phyloP scores from a whole-genome alignment of 140 eudicot genomes.

The Bidens hawaiensis region DNA sequence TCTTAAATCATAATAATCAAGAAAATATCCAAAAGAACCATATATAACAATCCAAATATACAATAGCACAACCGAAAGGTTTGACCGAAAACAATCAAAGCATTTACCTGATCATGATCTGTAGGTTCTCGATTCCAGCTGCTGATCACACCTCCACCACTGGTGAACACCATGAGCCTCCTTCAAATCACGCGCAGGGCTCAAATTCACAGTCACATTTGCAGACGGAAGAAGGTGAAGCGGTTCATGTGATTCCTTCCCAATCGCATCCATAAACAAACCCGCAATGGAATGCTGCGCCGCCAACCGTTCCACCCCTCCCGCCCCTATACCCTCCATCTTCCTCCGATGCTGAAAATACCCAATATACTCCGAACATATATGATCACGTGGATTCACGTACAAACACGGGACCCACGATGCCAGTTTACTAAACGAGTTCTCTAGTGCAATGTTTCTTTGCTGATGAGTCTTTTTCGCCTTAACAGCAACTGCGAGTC shows the following conservation, averaged over 20 bases:
- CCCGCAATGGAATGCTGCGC: constrained; percentile 77
- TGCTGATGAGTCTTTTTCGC: constrained; percentile 32
- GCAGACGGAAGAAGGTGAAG: constrained; percentile 83
- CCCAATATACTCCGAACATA: constrained; percentile 84
- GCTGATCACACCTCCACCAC: constrained; percentile 74
- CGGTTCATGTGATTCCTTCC: constrained; percentile 68
- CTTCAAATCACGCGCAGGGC: constrained; percentile 50
- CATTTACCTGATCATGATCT: constrained; percentile 5
- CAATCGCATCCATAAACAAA: constrained; percentile 55
- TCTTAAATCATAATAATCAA: background rate
- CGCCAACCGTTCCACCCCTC: constrained; percentile 63
- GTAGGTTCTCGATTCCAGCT: constrained; percentile 42
- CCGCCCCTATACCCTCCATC: constrained; percentile 80
- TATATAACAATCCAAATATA: background rate
- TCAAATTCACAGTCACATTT: constrained; percentile 42
- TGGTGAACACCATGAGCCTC: constrained; percentile 90
- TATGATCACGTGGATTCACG: constrained; percentile 77
- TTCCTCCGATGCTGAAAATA: constrained; percentile 74
- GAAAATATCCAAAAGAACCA: background rate
- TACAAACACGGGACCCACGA: constrained; percentile 67
- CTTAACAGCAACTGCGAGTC: constrained; percentile 69
- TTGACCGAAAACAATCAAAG: constrained; percentile 9
- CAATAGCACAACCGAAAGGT: background rate
- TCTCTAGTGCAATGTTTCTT: constrained; percentile 21
- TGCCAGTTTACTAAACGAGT: constrained; percentile 40